Evolutionary conservation across 75 land plant genomes (phyloP).

Genomic region (Sequoiadendron giganteum): DNA sequence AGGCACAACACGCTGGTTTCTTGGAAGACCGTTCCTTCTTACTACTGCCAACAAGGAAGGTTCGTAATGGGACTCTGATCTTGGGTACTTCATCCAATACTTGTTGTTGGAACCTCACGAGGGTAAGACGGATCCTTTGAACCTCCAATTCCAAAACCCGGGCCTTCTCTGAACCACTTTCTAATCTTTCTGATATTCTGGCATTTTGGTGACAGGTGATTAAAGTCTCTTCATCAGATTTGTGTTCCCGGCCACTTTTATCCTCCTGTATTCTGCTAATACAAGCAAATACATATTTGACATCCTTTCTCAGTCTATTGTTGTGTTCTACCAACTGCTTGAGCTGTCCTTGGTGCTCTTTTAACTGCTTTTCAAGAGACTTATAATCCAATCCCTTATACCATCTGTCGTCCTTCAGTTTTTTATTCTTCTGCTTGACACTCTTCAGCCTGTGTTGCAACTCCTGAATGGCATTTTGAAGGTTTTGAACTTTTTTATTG

Average conservation of each 20-base stretch:
- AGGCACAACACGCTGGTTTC: neutral
- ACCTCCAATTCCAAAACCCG: neutral
- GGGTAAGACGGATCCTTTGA: neutral
- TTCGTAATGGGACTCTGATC: neutral
- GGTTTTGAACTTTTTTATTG: neutral
- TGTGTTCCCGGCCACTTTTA: neutral
- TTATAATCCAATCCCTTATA: neutral
- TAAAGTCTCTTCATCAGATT: constrained; percentile 1
- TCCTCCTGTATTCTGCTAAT: constrained; percentile 6
- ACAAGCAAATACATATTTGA: constrained; percentile 6
- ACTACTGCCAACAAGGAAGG: constrained; percentile 5
- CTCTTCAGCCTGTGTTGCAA: neutral
- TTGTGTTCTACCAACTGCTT: constrained; percentile 8
- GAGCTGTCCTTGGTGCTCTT: neutral
- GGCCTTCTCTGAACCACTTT: constrained; percentile 8
- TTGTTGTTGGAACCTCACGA: constrained; percentile 3
- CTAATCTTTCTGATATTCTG: neutral
- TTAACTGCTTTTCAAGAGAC: neutral
- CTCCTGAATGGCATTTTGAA: constrained; percentile 6
- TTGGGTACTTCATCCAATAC: constrained; percentile 7
- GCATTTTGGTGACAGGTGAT: neutral
- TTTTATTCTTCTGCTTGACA: constrained; percentile 2
- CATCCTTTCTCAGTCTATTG: constrained; percentile 5
- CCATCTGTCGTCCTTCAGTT: neutral
- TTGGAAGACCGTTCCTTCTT: constrained; percentile 2